Evolutionary conservation across 2,329 filamentous ascomycete genomes (phyloP).

Genomic region (Talaromyces sp.): DNA sequence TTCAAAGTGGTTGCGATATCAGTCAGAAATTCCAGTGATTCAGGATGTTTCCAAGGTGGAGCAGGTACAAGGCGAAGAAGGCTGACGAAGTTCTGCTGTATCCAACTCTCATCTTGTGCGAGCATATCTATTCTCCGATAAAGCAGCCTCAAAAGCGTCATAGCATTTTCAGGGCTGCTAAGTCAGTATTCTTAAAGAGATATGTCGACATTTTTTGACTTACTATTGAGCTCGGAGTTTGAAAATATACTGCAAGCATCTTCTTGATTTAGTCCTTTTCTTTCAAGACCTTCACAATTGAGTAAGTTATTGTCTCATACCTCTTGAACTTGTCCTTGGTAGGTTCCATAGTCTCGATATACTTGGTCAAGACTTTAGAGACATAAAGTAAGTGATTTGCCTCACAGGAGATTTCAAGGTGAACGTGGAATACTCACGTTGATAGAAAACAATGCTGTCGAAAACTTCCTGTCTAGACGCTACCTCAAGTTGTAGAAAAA

Average conservation of each 20-base stretch:
- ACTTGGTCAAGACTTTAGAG: slow-evolving; percentile 52
- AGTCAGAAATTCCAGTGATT: slow-evolving; percentile 32
- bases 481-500: slow-evolving; percentile 66
- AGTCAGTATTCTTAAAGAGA: background rate
- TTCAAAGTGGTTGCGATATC: slow-evolving; percentile 35
- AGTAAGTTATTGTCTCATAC: slow-evolving; percentile 30
- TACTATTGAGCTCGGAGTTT: slow-evolving; percentile 58
- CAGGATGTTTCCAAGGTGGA: slow-evolving; percentile 33
- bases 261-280: slow-evolving; percentile 16
- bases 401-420: background rate
- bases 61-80: slow-evolving; percentile 64
- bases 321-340: slow-evolving; percentile 63
- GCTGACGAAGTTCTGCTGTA: slow-evolving; percentile 67
- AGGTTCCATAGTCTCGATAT: slow-evolving; percentile 60
- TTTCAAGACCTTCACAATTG: background rate
- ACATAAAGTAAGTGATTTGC: slow-evolving; percentile 20
- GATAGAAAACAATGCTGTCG: slow-evolving; percentile 40
- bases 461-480: slow-evolving; percentile 42
- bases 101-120: slow-evolving; percentile 54
- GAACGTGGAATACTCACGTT: slow-evolving; percentile 30
- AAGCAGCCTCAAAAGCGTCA: slow-evolving; percentile 60
- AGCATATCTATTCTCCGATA: slow-evolving; percentile 56
- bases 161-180: slow-evolving; percentile 35
- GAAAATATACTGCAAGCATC: slow-evolving; percentile 64
- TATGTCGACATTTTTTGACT: slow-evolving; percentile 8